Evolutionary conservation across 257 asterid genomes (phyloP), one percentile per base, ranked within the genome.

Genomic region (Nicotiana undulata): DNA sequence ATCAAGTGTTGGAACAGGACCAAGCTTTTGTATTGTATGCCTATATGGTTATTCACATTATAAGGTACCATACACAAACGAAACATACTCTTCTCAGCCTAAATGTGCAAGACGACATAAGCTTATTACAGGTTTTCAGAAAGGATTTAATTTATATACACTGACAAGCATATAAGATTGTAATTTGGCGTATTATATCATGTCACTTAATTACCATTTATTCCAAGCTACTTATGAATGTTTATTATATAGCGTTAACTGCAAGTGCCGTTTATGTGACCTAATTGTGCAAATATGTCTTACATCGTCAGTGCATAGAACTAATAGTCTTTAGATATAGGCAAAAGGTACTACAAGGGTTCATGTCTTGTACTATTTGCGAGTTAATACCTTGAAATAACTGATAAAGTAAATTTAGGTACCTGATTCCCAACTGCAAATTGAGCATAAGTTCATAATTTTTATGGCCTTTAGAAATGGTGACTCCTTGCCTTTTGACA

Each of bases 11-110:
- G 97, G 97, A 59, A 93, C 92, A 15, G 98, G 97, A 15, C 97
- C 97, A 0, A 92, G 94, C 79, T 92, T 90, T 32, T 97, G 98
- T n/a, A 92, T 96, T 13, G 98, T 89, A 89, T 95, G 99, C 90
- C 99, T 93, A 84, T 77, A 74, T 74, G 78, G 79, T 74, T 49
- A 74, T 74, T 74, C 79, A 74, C 52, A 28, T 56, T 32, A 60
- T 76, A 51, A 26, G 59, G 56, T 60, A 78, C 6, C 55, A 78
- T 78, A 60, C 37, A 78, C 51, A 49, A 79, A 51, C 31, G 51
- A 22, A 40, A 74, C 16, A 1, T 2, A 49, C 44, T 74, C 79
- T 49, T 74, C 61, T 74, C 44, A 49, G 61, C 4, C 26, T n/a
- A 68, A 51, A 13, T 9, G 5, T 1, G 9, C 75, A 55, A 34